Conservation (phyloP, 495 filamentous ascomycete species). For the Xylaria scruposa region DNA sequence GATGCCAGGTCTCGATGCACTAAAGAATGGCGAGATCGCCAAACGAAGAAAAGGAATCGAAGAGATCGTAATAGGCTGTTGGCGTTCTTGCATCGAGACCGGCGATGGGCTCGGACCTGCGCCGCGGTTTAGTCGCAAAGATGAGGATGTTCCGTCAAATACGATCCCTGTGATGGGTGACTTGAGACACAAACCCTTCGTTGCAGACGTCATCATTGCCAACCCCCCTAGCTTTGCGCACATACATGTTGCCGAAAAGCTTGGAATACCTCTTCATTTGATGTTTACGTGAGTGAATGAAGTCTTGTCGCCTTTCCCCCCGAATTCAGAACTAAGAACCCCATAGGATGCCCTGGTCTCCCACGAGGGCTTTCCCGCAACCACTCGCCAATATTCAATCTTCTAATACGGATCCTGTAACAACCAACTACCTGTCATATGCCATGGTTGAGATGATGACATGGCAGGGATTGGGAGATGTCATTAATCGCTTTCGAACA, state of each 20-base stretch:
- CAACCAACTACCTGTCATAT: slow-evolving; percentile 77
- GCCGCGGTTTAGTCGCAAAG: slow-evolving; percentile 35
- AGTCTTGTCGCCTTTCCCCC: not conserved
- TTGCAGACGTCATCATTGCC: slow-evolving; percentile 83
- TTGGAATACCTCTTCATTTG: slow-evolving; percentile 78
- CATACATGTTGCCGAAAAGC: slow-evolving; percentile 79
- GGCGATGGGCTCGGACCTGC: slow-evolving; percentile 55
- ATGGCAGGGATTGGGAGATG: slow-evolving; percentile 79
- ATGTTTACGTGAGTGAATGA: slow-evolving; percentile 77
- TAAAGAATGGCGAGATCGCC: slow-evolving; percentile 72
- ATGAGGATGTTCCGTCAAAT: slow-evolving; percentile 26
- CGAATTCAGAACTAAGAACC: slow-evolving; percentile 50
- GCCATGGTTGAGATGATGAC: slow-evolving; percentile 79
- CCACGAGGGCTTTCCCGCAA: slow-evolving; percentile 73
- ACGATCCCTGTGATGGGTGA: slow-evolving; percentile 19
- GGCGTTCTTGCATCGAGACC: slow-evolving; percentile 72
- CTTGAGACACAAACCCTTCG: slow-evolving; percentile 62
- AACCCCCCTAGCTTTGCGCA: slow-evolving; percentile 86
- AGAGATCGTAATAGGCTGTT: slow-evolving; percentile 77
- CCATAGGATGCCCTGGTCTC: slow-evolving; percentile 66
- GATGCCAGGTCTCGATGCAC: slow-evolving; percentile 71
- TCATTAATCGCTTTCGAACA: slow-evolving; percentile 75
- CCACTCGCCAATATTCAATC: slow-evolving; percentile 73
- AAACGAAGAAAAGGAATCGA: slow-evolving; percentile 71
- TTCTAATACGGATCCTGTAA: slow-evolving; percentile 63